Evolutionary conservation across 768 basidiomycete genomes (phyloP).

Genomic region (Fibroporia radiculosa): DNA sequence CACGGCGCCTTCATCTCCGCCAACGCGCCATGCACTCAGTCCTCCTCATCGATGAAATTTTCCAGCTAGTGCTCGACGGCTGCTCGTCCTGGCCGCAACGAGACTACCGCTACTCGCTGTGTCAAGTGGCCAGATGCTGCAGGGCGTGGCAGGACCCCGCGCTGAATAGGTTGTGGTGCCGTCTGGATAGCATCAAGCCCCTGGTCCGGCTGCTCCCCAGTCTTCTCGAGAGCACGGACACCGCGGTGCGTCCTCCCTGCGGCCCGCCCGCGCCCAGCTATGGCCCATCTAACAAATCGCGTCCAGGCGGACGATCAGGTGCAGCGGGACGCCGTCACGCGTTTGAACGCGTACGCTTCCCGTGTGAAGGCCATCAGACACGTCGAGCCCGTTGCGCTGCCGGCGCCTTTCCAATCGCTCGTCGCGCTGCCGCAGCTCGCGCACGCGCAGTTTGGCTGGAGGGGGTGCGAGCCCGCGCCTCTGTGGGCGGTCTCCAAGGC

Average conservation of each 20-base stretch:
- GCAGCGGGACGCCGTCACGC: background rate
- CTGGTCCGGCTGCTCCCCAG: conserved; percentile 9
- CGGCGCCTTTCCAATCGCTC: background rate
- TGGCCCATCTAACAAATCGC: background rate
- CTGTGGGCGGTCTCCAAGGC: conserved; percentile 3
- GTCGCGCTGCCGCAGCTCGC: conserved; percentile 9
- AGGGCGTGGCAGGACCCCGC: conserved; percentile 21
- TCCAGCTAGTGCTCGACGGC: conserved; percentile 18
- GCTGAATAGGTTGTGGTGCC: conserved; percentile 19
- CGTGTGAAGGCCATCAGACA: conserved; percentile 8
- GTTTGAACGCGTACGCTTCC: conserved; percentile 8
- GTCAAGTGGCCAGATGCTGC: conserved; percentile 20
- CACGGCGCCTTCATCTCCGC: too few species aligned
- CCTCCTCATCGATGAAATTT: conserved; percentile 23
- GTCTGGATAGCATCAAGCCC: conserved; percentile 14
- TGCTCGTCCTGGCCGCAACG: conserved; percentile 14
- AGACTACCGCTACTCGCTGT: conserved; percentile 14
- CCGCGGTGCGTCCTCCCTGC: background rate
- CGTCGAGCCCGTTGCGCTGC: background rate
- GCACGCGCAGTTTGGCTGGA: conserved; percentile 5
- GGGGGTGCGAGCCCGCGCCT: conserved; percentile 9
- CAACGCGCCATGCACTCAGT: conserved; percentile 20
- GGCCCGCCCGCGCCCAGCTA: background rate
- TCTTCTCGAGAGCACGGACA: background rate
- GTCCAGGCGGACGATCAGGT: background rate